These are phyloP conservation scores for Warburgia ugandensis DNA, from an alignment of 164 flowering plant genomes.

Conservation along the genomic window DNA sequence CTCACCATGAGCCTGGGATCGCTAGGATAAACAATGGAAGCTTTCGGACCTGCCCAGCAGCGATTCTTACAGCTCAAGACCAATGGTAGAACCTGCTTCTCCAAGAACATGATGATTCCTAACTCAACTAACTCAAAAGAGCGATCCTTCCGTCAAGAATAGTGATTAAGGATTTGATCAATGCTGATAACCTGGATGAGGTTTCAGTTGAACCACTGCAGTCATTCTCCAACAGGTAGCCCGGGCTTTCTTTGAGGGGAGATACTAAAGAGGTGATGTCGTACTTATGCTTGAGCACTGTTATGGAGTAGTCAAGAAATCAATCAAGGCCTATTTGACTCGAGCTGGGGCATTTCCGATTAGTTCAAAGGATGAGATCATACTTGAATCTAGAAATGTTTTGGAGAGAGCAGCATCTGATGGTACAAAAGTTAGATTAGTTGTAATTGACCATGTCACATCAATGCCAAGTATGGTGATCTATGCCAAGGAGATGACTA, in stretches of 20 bases:
- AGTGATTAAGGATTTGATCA: constrained; percentile 44
- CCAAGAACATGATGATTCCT: constrained; percentile 75
- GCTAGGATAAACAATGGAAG: constrained; percentile 94
- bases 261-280: constrained; percentile 52
- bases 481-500: constrained; percentile 66
- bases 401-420: constrained; percentile 42
- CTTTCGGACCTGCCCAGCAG: constrained; percentile 78
- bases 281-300: constrained; percentile 75
- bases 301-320: constrained; percentile 85
- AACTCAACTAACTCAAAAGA: constrained; percentile 48
- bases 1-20: constrained; percentile 62
- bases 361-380: constrained; percentile 45
- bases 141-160: constrained; percentile 45
- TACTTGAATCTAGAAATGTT: constrained; percentile 51
- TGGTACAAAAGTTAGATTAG: constrained; percentile 62
- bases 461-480: constrained; percentile 88
- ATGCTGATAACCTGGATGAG: constrained; percentile 65
- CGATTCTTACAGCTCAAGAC: constrained; percentile 54
- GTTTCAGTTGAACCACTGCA: constrained; percentile 80
- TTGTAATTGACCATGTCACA: constrained; percentile 85
- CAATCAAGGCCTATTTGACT: constrained; percentile 67
- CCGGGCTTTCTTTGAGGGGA: constrained; percentile 56
- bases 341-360: constrained; percentile 88
- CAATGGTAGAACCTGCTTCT: constrained; percentile 57
- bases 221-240: constrained; percentile 61